A percentile compares a stretch with the other conserved stretches of the same genome.
Evolutionary conservation across 768 basidiomycete genomes (phyloP).

Genomic region (Suillus subaureus): DNA sequence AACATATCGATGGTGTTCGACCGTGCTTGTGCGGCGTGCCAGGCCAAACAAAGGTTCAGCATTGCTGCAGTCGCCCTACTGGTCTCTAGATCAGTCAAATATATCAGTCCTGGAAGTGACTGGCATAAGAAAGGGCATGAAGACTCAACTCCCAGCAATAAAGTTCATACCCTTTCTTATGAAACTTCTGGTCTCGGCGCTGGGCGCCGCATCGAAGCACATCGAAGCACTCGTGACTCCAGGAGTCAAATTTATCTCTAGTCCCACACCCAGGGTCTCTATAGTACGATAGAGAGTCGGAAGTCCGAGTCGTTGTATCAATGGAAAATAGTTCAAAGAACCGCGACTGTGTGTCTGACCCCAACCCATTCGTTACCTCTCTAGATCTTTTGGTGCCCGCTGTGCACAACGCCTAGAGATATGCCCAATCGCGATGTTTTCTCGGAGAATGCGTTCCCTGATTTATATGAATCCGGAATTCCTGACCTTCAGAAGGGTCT

Average conservation of each 20-base stretch:
- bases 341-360: neutral
- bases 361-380: slow-evolving; percentile 8
- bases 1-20: neutral
- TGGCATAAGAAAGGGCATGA: too few relatives aligned
- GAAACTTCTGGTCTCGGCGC: neutral
- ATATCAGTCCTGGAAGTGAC: neutral
- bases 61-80: neutral
- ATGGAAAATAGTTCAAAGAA: slow-evolving; percentile 7
- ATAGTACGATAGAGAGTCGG: slow-evolving; percentile 18
- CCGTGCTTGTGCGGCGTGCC: neutral
- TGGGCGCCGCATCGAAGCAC: neutral
- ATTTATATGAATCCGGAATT: slow-evolving; percentile 65
- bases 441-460: slow-evolving; percentile 40
- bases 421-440: slow-evolving; percentile 13
- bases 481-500: slow-evolving; percentile 57
- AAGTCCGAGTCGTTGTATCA: slow-evolving; percentile 26
- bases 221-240: slow-evolving; percentile 6
- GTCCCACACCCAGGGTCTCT: slow-evolving; percentile 9
- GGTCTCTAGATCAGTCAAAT: neutral
- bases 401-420: slow-evolving; percentile 15
- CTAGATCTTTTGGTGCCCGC: slow-evolving; percentile 8
- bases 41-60: neutral
- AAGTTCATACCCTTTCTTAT: too few relatives aligned
- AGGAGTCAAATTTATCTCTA: neutral
- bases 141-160: neutral